phyloP scores from a whole-genome alignment of 495 filamentous ascomycete genomes.

The Xylaria sp. region DNA sequence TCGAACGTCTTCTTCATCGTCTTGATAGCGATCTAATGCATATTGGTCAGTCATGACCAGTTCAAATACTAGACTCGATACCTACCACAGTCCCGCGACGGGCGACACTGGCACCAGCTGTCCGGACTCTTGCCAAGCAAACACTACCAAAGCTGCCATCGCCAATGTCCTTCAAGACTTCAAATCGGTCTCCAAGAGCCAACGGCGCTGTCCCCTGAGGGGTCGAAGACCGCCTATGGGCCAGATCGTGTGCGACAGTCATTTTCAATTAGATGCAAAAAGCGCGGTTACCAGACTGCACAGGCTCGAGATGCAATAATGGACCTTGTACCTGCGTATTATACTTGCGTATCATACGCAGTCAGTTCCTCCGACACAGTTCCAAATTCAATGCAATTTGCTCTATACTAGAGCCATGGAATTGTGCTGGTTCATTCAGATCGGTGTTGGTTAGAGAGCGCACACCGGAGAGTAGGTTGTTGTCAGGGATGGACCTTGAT shows the following conservation, averaged over 20 bases:
- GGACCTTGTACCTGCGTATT: conserved; percentile 21
- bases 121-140: conserved; percentile 86
- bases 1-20: conserved; percentile 99
- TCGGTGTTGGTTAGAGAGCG: conserved; percentile 17
- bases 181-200: conserved; percentile 84
- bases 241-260: conserved; percentile 71
- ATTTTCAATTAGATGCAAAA: conserved; percentile 53
- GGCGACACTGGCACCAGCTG: conserved; percentile 85
- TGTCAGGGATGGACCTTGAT: conserved; percentile 23
- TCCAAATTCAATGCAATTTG: conserved; percentile 24
- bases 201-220: conserved; percentile 50
- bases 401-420: conserved; percentile 43
- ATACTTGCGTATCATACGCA: conserved; percentile 25
- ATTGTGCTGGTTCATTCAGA: conserved; percentile 38
- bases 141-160: conserved; percentile 99
- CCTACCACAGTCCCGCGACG: conserved; percentile 91
- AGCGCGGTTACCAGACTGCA: conserved; percentile 15
- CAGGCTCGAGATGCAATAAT: conserved; percentile 16
- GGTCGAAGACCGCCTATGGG: conserved; percentile 63
- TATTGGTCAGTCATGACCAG: conserved; percentile 37
- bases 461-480: conserved; percentile 1
- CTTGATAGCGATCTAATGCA: conserved; percentile 89
- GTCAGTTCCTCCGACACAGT: conserved; percentile 28
- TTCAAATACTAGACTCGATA: conserved; percentile 26
- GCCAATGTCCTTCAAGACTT: conserved; percentile 96